Evolutionary conservation across 1,284 basidiomycete species (phyloP), one percentile per base, ranked within the genome.

Genomic region (Puccinia polysora): DNA sequence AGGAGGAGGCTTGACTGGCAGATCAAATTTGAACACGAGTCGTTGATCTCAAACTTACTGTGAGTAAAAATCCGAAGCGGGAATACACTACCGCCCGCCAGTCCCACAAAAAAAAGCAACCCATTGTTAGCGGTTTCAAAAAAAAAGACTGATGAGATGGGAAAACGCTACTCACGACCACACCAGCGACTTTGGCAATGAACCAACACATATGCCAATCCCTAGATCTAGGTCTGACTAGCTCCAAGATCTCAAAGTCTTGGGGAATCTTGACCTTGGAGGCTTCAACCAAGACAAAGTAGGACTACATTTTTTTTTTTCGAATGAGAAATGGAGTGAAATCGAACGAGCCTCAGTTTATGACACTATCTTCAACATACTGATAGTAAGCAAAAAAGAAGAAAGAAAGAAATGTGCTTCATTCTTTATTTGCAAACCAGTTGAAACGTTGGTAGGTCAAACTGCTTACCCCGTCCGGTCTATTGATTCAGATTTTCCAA

Each of bases 171-270:
- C 65, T 25, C 20, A 68, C 65, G n/a, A 68, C 65, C 7, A 68
- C 65, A 14, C 65, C 65, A 6, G 65, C 65, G 8, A 58, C 28
- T 45, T 68, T 68, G n/a, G 65, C 65, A n/a, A 68, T 36, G 20
- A 68, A 68, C 65, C 65, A 68, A 40, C 49, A 68, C 52, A 68
- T 53, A 53, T 68, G 65, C 65, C 65, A 68, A 53, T 68, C 65
- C 20, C 65, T 43, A n/a, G 65, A 53, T 15, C 65, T 12, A 38
- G 23, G 6, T 36, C 58, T 68, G 38, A 68, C 55, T 34, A 68
- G 14, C 36, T 58, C 53, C 2, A 68, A 34, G 15, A 68, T 68
- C 34, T 58, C 53, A 47, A 68, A 68, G 38, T 58, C 53, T 18
- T 30, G 6, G 15, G 65, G 65, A 20, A 68, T 68, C 28, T 68